phyloP scores from a whole-genome alignment of 371 early-diverging fungal genomes.

The Syncephalis plumigaleata region DNA sequence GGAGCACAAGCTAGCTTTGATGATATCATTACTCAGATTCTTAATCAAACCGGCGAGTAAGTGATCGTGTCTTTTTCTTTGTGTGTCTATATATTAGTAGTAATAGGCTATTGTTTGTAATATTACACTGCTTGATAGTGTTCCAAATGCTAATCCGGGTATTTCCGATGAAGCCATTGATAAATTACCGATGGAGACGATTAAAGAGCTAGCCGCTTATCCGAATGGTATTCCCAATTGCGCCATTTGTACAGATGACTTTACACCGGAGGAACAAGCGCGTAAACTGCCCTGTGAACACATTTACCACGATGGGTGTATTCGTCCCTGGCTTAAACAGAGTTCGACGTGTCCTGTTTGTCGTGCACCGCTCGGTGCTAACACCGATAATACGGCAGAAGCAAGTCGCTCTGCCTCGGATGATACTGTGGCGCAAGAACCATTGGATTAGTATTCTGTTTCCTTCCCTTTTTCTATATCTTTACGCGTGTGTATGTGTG shows the following conservation, averaged over 20 bases:
- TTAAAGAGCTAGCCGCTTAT: neutral
- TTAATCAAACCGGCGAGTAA: constrained; percentile 44
- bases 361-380: constrained; percentile 13
- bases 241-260: constrained; percentile 71
- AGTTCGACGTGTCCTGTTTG: constrained; percentile 86
- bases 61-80: no score
- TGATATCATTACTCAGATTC: constrained; percentile 52
- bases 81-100: no score
- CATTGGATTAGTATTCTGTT: no score
- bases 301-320: constrained; percentile 70
- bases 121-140: no score
- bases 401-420: no score
- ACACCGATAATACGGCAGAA: neutral
- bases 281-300: constrained; percentile 64
- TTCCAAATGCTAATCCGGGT: neutral
- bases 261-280: constrained; percentile 30
- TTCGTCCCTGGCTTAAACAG: constrained; percentile 74
- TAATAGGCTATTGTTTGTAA: no score
- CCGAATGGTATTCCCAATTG: constrained; percentile 32
- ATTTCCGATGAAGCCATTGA: neutral
- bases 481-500: no score
- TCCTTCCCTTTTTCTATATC: no score
- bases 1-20: constrained; percentile 31
- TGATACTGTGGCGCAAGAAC: no score
- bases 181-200: neutral